Evolutionary conservation across 1,284 basidiomycete species (phyloP).

Genomic region (Cystobasidiaceae sp.): DNA sequence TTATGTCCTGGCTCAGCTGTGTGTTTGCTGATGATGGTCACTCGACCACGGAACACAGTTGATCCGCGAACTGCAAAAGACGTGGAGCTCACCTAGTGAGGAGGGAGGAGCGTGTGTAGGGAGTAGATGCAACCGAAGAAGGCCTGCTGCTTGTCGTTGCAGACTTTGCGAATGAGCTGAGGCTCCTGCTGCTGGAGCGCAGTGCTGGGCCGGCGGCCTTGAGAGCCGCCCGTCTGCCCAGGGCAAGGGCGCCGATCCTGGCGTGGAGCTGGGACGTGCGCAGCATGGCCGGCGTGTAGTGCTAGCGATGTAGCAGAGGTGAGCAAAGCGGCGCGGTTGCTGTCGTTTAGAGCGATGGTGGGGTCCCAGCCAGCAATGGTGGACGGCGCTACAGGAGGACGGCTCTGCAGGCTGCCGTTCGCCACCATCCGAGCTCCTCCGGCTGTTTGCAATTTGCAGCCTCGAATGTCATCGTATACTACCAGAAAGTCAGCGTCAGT

Average conservation of each 20-base stretch:
- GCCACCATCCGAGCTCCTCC: too few species aligned
- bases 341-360: background rate
- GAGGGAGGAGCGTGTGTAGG: background rate
- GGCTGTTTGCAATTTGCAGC: too few species aligned
- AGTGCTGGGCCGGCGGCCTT: background rate
- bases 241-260: background rate
- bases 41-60: background rate
- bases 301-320: background rate
- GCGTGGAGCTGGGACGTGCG: conserved; percentile 11
- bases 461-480: too few species aligned
- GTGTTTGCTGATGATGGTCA: background rate
- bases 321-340: background rate
- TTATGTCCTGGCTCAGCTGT: background rate
- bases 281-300: background rate
- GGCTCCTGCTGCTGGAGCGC: background rate
- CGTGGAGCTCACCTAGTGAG: background rate
- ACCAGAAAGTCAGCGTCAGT: too few species aligned
- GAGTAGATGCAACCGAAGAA: background rate
- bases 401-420: background rate
- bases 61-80: background rate
- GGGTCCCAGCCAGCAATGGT: background rate
- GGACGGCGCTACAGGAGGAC: too few species aligned
- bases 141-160: conserved; percentile 1
- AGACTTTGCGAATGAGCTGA: background rate
- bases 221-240: too few species aligned